These are phyloP conservation scores for Aspergillus sp. DNA, from an alignment of 2,329 filamentous ascomycete genomes.

Conservation along the genomic window DNA sequence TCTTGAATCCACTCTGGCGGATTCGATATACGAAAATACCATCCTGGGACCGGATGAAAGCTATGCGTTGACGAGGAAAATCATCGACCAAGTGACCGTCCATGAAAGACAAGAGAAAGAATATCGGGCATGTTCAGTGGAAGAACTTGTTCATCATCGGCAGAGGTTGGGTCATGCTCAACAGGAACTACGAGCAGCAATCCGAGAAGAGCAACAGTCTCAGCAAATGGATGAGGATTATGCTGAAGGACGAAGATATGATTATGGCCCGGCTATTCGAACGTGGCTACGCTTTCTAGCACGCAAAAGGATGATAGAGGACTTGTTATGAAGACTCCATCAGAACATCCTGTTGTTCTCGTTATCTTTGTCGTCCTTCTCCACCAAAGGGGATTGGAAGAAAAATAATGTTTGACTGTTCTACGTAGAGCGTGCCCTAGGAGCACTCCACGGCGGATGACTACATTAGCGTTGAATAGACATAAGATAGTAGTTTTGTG, in stretches of 20 bases:
- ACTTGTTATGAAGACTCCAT: conserved; percentile 19
- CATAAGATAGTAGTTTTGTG: too few species aligned
- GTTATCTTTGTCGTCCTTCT: neutral
- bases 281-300: conserved; percentile 70
- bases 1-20: conserved; percentile 5
- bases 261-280: conserved; percentile 70
- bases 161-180: conserved; percentile 35
- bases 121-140: conserved; percentile 26
- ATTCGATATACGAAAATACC: conserved; percentile 21
- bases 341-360: neutral
- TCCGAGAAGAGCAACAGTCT: conserved; percentile 44
- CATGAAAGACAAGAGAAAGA: conserved; percentile 24
- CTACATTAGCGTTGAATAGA: too few species aligned
- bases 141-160: conserved; percentile 35
- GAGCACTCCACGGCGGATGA: too few species aligned
- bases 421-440: neutral
- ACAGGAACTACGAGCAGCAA: conserved; percentile 34
- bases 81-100: conserved; percentile 37
- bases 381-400: neutral
- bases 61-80: conserved; percentile 34
- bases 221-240: conserved; percentile 43
- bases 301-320: conserved; percentile 61
- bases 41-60: conserved; percentile 40
- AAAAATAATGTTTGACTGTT: neutral
- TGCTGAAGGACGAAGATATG: conserved; percentile 51